Evolutionary conservation across 2,329 filamentous ascomycete genomes (phyloP), one percentile per base, ranked within the genome.

Genomic region (Colletotrichum orbiculare): DNA sequence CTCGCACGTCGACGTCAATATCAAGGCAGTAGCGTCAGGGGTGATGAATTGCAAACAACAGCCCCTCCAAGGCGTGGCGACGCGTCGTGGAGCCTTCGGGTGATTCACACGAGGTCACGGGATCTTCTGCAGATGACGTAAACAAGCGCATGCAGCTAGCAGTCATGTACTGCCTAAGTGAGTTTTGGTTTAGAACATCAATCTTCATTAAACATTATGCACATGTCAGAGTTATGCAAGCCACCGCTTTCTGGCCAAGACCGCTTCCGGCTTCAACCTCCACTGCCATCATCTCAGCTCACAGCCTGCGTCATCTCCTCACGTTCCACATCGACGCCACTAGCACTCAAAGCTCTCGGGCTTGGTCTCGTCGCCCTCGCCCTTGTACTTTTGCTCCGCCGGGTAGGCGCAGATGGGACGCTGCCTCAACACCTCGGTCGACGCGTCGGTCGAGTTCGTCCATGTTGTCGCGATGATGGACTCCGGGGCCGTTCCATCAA

Each of bases 371-470:
- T 64, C 42, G n/a, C 56, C 60, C 1, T 48, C 49, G 1, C 42
- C 55, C 9, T 10, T 50, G 33, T 50, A 55, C 39, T 54, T 60
- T 15, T 64, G 61, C 6, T 13, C 39, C 39, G 56, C 39, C 2
- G 77, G 76, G 56, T 77, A 79, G 25, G 76, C 73, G 69, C 85
- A 87, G 55, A 86, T 70, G 6, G 78, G 78, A 41, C 83, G 76
- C 68, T 79, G 79, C 52, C 80, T 79, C 49, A 78, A 67, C 1
- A 86, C 74, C 0, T 77, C 82, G 1, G 73, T 71, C 10, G 70
- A 68, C 11, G 69, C 53, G 17, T 76, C 69, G 4, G 56, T 69
- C 17, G 67, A 37, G 11, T 66, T 62, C 2, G 69, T 71, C 74
- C 74, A 79, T 3, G 75, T 74, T 7, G 76, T 77, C 2, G 77